A percentile compares a stretch with the other conserved stretches of the same genome.
Evolutionary conservation across 305 asterid species (phyloP).

Genomic region (Vinca major): DNA sequence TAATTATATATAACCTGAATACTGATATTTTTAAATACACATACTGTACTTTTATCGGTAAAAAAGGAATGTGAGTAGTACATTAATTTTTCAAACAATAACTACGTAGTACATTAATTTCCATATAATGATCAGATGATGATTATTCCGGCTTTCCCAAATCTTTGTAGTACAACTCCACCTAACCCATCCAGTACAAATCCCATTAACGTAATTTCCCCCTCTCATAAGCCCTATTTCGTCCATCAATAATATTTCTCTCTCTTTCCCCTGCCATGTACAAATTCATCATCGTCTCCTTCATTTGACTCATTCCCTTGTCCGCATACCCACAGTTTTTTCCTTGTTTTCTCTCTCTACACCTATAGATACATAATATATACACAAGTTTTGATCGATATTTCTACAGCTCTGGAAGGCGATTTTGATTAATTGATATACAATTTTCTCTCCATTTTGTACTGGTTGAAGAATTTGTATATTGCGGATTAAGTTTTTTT

Average conservation of each 20-base stretch:
- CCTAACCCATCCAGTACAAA: conserved; percentile 35
- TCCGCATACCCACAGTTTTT: conserved; percentile 27
- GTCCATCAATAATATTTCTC: conserved; percentile 21
- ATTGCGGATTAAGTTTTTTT: not conserved
- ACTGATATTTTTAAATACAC: too few relatives aligned
- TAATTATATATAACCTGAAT: too few relatives aligned
- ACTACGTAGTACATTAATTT: too few relatives aligned
- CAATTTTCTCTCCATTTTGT: too few relatives aligned
- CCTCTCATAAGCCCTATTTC: conserved; percentile 10
- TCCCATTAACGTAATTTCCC: conserved; percentile 24
- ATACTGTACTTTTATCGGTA: too few relatives aligned
- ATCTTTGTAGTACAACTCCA: conserved; percentile 12
- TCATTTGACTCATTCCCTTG: not conserved
- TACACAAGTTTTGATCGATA: not conserved
- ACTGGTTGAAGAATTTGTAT: too few relatives aligned
- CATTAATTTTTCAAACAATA: too few relatives aligned
- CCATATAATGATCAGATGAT: too few relatives aligned
- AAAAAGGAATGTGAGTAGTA: too few relatives aligned
- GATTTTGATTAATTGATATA: not conserved
- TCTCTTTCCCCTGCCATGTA: conserved; percentile 19
- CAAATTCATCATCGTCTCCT: conserved; percentile 29
- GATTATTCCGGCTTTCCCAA: too few relatives aligned
- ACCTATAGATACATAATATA: too few relatives aligned
- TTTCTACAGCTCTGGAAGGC: too few relatives aligned
- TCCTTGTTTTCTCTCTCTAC: conserved; percentile 15